These are phyloP conservation scores for Capsella bursapastoris DNA, from an alignment of 345 rosid species.

Conservation along the genomic window DNA sequence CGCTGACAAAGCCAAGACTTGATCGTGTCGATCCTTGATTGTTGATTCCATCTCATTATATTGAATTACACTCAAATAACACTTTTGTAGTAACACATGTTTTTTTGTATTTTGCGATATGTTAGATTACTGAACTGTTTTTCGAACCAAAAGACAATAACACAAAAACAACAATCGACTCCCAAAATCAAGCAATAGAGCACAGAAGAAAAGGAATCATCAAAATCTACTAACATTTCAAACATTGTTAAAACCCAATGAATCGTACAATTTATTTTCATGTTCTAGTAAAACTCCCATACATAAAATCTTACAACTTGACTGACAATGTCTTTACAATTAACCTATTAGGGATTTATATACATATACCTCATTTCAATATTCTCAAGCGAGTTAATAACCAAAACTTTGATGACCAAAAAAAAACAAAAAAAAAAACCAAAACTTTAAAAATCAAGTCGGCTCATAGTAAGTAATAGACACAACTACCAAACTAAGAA, in stretches of 20 bases:
- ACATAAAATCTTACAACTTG: neutral
- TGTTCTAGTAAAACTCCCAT: neutral
- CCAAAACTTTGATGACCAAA: neutral
- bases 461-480: neutral
- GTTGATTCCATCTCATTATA: neutral
- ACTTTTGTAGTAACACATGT: neutral
- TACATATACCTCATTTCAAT: neutral
- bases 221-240: neutral
- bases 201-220: too few relatives aligned
- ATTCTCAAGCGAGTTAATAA: neutral
- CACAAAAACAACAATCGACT: neutral
- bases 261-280: neutral
- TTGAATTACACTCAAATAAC: neutral
- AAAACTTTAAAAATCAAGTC: neutral
- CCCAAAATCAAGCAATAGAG: neutral
- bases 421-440: neutral
- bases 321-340: neutral
- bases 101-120: neutral
- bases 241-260: neutral
- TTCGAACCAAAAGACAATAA: neutral
- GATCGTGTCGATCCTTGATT: slow-evolving; percentile 5
- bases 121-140: neutral
- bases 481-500: neutral
- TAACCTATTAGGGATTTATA: neutral
- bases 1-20: neutral